These are phyloP conservation scores for Edaphochlamys debaryana DNA, from an alignment of 139 green algal genomes.

Conservation along the genomic window DNA sequence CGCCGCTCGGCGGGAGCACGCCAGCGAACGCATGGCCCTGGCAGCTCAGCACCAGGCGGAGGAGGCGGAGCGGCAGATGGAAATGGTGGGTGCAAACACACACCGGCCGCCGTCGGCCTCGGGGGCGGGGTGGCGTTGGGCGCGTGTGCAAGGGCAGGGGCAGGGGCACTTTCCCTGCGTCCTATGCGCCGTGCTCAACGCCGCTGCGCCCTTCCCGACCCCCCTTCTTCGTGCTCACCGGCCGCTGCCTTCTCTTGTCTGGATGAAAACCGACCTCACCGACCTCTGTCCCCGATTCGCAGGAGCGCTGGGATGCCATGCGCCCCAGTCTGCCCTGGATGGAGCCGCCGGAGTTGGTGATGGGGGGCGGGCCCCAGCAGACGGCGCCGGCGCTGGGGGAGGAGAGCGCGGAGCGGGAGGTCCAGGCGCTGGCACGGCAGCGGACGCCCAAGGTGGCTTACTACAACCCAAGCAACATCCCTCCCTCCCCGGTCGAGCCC, in stretches of 20 bases:
- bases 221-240: no score
- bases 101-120: no score
- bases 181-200: no score
- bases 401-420: constrained; percentile 32
- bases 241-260: no score
- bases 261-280: no score
- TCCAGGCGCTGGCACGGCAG: background rate
- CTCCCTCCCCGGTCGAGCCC: constrained; percentile 9
- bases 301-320: constrained; percentile 34
- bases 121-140: no score
- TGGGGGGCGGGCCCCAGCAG: background rate
- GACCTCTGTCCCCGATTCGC: no score
- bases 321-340: constrained; percentile 8
- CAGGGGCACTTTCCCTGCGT: no score
- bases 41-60: constrained; percentile 41
- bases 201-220: no score
- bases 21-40: constrained; percentile 40
- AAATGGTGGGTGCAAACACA: background rate
- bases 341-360: constrained; percentile 20
- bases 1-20: constrained; percentile 46
- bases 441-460: background rate
- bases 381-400: constrained; percentile 16
- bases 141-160: no score
- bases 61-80: constrained; percentile 36
- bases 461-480: background rate